A percentile compares a stretch with the other conserved stretches of the same genome.
phyloP scores from a whole-genome alignment of 2,329 filamentous ascomycete species.

The Colletotrichum caudatum region DNA sequence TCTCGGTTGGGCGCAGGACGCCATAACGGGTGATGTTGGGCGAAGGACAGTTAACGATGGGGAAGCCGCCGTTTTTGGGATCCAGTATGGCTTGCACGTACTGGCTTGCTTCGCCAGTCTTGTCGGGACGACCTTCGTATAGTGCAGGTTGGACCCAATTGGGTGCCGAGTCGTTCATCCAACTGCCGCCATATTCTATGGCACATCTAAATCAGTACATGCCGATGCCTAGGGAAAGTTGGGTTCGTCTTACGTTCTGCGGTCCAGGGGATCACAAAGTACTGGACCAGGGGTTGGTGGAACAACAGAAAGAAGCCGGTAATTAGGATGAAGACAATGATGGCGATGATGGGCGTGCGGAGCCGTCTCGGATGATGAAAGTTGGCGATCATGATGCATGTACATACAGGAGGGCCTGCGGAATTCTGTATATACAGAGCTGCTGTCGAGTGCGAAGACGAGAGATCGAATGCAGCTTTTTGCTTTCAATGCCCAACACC shows the following conservation, averaged over 20 bases:
- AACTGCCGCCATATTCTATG: conserved; percentile 38
- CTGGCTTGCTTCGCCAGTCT: conserved; percentile 28
- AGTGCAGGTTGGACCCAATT: conserved; percentile 32
- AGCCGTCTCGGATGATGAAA: conserved; percentile 35
- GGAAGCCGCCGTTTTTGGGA: conserved; percentile 35
- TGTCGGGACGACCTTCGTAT: conserved; percentile 22
- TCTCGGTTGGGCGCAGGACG: conserved; percentile 26
- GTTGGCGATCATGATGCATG: conserved; percentile 32
- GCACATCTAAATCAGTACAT: conserved; percentile 2
- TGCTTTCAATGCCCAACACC: not conserved
- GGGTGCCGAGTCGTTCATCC: conserved; percentile 36
- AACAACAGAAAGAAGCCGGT: conserved; percentile 78
- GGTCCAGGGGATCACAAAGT: conserved; percentile 35
- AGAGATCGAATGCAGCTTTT: not conserved
- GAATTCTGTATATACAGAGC: not conserved
- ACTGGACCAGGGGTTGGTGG: conserved; percentile 57
- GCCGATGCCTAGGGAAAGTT: too few relatives aligned
- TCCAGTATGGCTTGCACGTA: conserved; percentile 58
- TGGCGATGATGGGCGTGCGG: conserved; percentile 44
- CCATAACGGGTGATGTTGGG: conserved; percentile 36
- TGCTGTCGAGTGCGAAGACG: not conserved
- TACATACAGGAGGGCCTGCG: not conserved
- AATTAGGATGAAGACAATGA: conserved; percentile 66
- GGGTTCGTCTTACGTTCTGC: conserved; percentile 21
- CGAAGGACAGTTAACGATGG: conserved; percentile 49